Percentiles rank a stretch among this genome's conserved stretches.
Conservation (phyloP, 129 eudicot genomes). For the Flaveria brownii region DNA sequence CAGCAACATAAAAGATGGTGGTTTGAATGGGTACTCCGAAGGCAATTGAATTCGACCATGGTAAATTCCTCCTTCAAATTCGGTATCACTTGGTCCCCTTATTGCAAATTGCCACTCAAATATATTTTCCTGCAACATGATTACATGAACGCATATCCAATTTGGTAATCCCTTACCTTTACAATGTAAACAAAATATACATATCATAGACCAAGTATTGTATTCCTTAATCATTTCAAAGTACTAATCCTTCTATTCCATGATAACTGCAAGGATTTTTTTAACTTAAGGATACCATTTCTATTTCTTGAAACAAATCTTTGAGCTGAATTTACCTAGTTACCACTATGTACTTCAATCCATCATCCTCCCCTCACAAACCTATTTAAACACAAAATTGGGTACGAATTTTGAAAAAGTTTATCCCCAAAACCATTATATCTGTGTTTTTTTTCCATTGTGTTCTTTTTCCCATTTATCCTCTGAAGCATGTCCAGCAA, state of each 20-base stretch:
- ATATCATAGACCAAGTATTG: neutral
- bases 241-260: neutral
- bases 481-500: slow-evolving; percentile 12
- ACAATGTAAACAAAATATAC: neutral
- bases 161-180: neutral
- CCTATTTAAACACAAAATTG: neutral
- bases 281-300: neutral
- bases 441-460: neutral
- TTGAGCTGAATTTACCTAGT: neutral
- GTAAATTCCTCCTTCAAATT: slow-evolving; percentile 96
- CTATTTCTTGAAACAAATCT: neutral
- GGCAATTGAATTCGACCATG: slow-evolving; percentile 97
- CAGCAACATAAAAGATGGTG: slow-evolving; percentile 93
- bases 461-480: neutral
- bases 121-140: slow-evolving; percentile 70
- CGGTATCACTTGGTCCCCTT: slow-evolving; percentile 87
- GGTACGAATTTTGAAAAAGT: neutral
- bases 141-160: neutral
- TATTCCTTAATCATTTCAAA: neutral
- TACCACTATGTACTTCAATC: neutral
- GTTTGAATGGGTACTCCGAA: slow-evolving; percentile 92
- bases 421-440: neutral
- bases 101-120: slow-evolving; percentile 99
- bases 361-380: neutral
- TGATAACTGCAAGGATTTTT: neutral